Evolutionary conservation across 108 stramenopile species (phyloP).

Genomic region (Skeletonema marinoi): DNA sequence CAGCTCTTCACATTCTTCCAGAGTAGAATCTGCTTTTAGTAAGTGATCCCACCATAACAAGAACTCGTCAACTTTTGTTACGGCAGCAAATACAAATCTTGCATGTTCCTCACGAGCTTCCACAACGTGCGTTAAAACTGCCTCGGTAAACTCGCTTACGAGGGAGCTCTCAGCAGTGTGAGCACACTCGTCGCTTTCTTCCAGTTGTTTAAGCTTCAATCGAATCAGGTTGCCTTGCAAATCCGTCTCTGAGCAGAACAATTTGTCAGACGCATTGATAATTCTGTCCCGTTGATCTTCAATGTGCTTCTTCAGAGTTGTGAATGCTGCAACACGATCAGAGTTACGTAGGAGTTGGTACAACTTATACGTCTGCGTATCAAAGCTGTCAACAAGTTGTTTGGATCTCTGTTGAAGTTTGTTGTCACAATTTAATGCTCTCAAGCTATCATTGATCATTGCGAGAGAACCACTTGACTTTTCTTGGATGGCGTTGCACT

Average conservation of each 20-base stretch:
- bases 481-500: slow-evolving; percentile 8
- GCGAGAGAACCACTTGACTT: slow-evolving; percentile 4
- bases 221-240: background rate
- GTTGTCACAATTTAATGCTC: background rate
- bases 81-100: background rate
- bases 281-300: background rate
- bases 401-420: background rate
- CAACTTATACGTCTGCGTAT: slow-evolving; percentile 5
- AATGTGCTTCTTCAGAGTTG: background rate
- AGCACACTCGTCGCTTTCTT: slow-evolving; percentile 8
- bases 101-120: background rate
- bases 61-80: background rate
- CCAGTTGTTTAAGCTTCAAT: background rate
- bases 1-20: background rate
- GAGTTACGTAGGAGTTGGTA: background rate
- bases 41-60: slow-evolving; percentile 12
- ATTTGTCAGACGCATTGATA: background rate
- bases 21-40: background rate
- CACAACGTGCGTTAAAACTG: slow-evolving; percentile 4
- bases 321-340: background rate
- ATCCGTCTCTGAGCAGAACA: background rate
- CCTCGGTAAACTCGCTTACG: slow-evolving; percentile 16
- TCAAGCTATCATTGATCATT: background rate
- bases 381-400: slow-evolving; percentile 1
- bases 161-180: slow-evolving; percentile 13